phyloP scores from a whole-genome alignment of 495 filamentous ascomycete genomes.

The Beverwykella pulmonaria region DNA sequence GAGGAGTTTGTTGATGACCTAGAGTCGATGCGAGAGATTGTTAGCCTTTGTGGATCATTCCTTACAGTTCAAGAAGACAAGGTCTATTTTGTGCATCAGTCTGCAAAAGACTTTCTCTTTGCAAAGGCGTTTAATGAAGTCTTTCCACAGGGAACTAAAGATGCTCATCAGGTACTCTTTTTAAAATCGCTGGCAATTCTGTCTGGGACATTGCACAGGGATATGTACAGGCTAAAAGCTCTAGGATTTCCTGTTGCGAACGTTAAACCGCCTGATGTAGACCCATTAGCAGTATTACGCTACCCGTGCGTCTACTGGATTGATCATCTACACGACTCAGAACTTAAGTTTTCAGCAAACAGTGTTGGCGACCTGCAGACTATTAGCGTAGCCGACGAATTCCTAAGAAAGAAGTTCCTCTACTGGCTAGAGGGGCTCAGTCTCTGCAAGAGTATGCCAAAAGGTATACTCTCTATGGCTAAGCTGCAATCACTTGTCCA shows the following conservation, averaged over 20 bases:
- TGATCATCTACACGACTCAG: neutral
- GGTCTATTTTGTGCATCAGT: slow-evolving; percentile 11
- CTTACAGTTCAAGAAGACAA: slow-evolving; percentile 9
- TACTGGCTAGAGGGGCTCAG: slow-evolving; percentile 51
- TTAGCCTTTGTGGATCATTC: slow-evolving; percentile 24
- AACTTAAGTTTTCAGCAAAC: slow-evolving; percentile 20
- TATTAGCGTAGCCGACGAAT: slow-evolving; percentile 38
- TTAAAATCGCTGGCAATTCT: slow-evolving; percentile 38
- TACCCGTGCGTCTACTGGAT: slow-evolving; percentile 12
- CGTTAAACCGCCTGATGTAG: slow-evolving; percentile 4
- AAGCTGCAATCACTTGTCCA: slow-evolving; percentile 16
- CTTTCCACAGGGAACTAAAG: slow-evolving; percentile 22
- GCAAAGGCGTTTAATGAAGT: slow-evolving; percentile 16
- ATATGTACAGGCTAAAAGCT: slow-evolving; percentile 35
- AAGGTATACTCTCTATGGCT: slow-evolving; percentile 19
- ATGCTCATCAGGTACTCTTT: slow-evolving; percentile 32
- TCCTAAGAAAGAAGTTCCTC: slow-evolving; percentile 50
- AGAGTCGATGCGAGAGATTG: slow-evolving; percentile 10
- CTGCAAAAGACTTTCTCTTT: too few species aligned
- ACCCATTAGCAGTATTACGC: neutral
- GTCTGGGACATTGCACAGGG: slow-evolving; percentile 36
- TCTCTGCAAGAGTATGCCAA: slow-evolving; percentile 38
- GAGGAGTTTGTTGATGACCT: slow-evolving; percentile 19
- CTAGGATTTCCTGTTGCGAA: slow-evolving; percentile 15
- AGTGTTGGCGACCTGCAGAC: slow-evolving; percentile 23